These are phyloP conservation scores for Penicillium antarcticum DNA, from an alignment of 495 filamentous ascomycete genomes.

Conservation along the genomic window DNA sequence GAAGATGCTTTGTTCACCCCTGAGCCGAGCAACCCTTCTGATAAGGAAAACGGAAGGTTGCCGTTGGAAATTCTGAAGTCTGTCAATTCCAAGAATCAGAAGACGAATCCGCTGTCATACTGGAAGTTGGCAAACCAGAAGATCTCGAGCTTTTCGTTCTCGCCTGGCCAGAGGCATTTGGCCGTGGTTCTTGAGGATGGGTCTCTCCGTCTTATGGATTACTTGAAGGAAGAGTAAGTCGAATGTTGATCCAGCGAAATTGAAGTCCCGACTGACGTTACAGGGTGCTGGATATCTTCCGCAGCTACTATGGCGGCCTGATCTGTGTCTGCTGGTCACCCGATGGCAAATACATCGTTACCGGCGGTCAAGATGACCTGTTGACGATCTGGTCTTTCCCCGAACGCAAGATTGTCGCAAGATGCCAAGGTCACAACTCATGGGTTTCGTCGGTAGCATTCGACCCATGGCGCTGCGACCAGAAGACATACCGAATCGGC, in stretches of 20 bases:
- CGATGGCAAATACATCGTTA: conserved; percentile 92
- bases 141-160: conserved; percentile 86
- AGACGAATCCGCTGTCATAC: conserved; percentile 82
- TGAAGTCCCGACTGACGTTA: conserved; percentile 12
- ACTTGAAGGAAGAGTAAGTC: conserved; percentile 81
- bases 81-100: conserved; percentile 88
- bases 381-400: conserved; percentile 90
- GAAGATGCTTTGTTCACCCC: conserved; percentile 78
- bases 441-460: conserved; percentile 95
- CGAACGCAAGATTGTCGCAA: conserved; percentile 79
- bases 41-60: conserved; percentile 40
- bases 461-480: conserved; percentile 95
- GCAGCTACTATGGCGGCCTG: conserved; percentile 88
- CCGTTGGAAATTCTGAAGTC: conserved; percentile 73
- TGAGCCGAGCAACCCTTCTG: conserved; percentile 46
- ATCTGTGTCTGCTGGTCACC: conserved; percentile 96
- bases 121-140: conserved; percentile 90
- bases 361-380: conserved; percentile 92
- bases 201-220: conserved; percentile 83
- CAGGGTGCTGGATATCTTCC: conserved; percentile 80
- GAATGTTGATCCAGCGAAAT: background rate
- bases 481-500: conserved; percentile 89
- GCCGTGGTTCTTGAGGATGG: conserved; percentile 93
- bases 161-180: conserved; percentile 79
- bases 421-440: conserved; percentile 90